Base-by-base conservation (phyloP, 108 stramenopile genomes). In the Seminavis robusta region DNA sequence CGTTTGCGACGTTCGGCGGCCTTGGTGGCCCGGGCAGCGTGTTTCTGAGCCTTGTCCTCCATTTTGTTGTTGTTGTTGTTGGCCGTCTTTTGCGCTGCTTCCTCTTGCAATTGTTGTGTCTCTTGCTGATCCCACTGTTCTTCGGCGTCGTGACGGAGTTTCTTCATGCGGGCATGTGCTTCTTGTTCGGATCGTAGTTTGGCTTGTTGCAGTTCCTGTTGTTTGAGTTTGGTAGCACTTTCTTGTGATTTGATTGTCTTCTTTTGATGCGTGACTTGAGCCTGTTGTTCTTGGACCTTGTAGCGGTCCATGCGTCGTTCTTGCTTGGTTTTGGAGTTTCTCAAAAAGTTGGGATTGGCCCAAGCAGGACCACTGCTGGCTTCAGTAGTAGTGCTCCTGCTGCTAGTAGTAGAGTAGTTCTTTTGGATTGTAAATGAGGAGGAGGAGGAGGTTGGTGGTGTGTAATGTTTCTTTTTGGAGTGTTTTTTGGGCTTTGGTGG, bases 401-500 rank as follows among this genome's bases (percentile, higher is more conserved):
- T 11, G 8, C 7, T 7, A 46, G 10, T 7, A 9, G 6, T 17
- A 23, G 45, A 10, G 10, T 10, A 10, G 17, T 19, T 9, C 8
- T 23, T 9, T 11, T 19, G 0, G 55, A 31, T 24, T 58, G 32
- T 11, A 37, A n/a, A 2, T 27, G 31, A n/a, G 33, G 33, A 1
- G 57, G 36, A 27, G 31, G 13, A 40, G 51, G 29, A n/a, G 28
- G 30, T 6, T 38, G 42, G 0, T 24, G 31, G 28, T 36, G 55
- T 15, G 29, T 33, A 15, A 19, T 32, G 31, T 52, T 69, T 5
- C 46, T 56, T 16, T 17, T 41, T 2, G 68, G 61, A 28, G 68
- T 69, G 28, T 63, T 52, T 38, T 50, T 7, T 10, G 54, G 26
- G 20, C n/a, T n/a, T n/a, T n/a, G n/a, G n/a, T n/a, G n/a, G n/a